Evolutionary conservation across 148 eudicot genomes (phyloP), one percentile per base, ranked within the genome.

Genomic region (Fagopyrum tataricum): DNA sequence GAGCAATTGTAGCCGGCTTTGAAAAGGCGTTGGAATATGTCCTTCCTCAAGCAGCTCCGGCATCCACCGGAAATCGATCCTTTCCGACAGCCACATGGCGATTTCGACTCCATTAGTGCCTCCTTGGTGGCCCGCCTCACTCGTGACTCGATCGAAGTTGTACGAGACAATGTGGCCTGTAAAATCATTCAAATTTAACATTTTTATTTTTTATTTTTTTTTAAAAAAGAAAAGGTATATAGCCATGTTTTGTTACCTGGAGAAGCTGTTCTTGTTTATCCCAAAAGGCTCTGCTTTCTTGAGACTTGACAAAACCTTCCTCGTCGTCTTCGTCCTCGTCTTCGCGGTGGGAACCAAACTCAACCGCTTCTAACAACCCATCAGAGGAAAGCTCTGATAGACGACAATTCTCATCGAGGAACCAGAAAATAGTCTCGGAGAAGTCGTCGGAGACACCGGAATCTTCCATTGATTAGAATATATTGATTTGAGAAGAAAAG

Each of bases 211-310:
- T 4, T 17, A 49, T n/a, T n/a, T n/a, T 31, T 31, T 31, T 51
- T 15, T 17, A 49, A 13, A 15, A 49, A 47, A 12, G 51, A 13
- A 26, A 31, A 31, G 37, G 37, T 31, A 31, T 31, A 31, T 31
- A 31, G 37, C 37, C 37, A 31, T 31, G 37, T 31, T 31, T 31
- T 31, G 12, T 47, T 52, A 52, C 56, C 23, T 52, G 17, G 20
- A 81, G 78, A 56, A 74, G 72, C 56, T 71, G 73, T 3, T 78
- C 71, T 62, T 78, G 74, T 4, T 74, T 23, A 39, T 78, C 79
- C 84, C 84, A 78, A 23, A 75, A 78, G 7, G 84, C 74, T 69
- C 62, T 78, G 58, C 72, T 76, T 49, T 67, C 74, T 17, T 77
- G 73, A 9, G 17, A 59, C 71, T 39, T 71, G 67, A 9, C 23